Percentiles rank a stretch among this genome's conserved stretches.
phyloP scores from a whole-genome alignment of 1,284 basidiomycete genomes.

The Ganoderma lingzhi region DNA sequence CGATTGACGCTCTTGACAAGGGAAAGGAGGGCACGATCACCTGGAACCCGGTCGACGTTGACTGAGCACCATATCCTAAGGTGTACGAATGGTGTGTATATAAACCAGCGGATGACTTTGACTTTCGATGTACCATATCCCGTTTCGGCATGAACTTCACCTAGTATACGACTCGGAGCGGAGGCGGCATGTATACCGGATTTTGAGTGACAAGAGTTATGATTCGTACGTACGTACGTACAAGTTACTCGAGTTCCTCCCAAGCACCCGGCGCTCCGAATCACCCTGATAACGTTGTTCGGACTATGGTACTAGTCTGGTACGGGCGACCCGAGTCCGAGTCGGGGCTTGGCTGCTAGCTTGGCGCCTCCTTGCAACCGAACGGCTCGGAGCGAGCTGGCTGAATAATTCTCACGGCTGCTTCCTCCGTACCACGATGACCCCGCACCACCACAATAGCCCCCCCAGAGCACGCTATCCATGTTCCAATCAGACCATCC shows the following conservation, averaged over 20 bases:
- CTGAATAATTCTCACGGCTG: neutral
- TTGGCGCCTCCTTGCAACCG: neutral
- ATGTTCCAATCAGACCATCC: neutral
- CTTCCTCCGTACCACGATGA: slow-evolving; percentile 4
- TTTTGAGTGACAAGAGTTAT: no score
- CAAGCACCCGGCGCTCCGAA: neutral
- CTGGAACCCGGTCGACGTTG: slow-evolving; percentile 56
- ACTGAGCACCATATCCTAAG: slow-evolving; percentile 26
- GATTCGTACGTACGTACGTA: neutral
- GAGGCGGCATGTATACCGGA: no score
- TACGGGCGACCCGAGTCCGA: neutral
- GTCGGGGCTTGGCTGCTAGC: neutral
- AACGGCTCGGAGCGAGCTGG: neutral
- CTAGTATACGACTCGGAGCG: no score
- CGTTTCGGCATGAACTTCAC: no score
- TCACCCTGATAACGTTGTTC: no score
- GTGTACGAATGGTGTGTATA: slow-evolving; percentile 40
- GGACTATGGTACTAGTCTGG: neutral
- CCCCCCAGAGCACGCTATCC: neutral
- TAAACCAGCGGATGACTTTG: neutral
- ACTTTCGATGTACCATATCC: neutral
- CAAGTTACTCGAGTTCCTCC: neutral
- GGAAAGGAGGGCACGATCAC: slow-evolving; percentile 53
- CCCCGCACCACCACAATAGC: neutral
- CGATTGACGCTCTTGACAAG: slow-evolving; percentile 55